Evolutionary conservation across 768 basidiomycete species (phyloP), one percentile per base, ranked within the genome.

Genomic region (Fomitopsis pulvina): DNA sequence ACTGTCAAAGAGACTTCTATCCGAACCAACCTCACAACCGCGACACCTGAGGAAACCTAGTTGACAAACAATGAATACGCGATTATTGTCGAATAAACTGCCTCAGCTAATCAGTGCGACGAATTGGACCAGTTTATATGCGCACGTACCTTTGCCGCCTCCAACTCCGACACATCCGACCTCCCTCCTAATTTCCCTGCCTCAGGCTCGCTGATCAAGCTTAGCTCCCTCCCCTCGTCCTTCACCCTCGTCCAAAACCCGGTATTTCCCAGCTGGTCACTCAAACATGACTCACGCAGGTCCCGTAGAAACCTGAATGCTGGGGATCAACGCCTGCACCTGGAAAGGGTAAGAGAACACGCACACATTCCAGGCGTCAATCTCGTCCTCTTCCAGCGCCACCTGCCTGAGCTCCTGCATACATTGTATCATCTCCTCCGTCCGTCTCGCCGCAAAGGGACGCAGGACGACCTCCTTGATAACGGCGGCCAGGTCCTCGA

Each of bases 281-380:
- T 59, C 1, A 69, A 48, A 56, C 87, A 90, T 11, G 71, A 75
- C 11, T 72, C 60, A 57, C 79, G 83, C 18, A 92, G 66, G 20
- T 79, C 71, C 12, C 60, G 65, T 41, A 91, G 53, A 60, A 89
- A 88, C 14, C 88, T 90, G 45, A 4, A 27, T 41, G 46, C 20
- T 26, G 41, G 21, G 45, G 25, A 25, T 16, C 26, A 47, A 43
- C 3, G 30, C 14, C 50, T 44, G 41, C 34, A 25, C 25, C n/a
- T 37, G 26, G 25, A 47, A 18, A 39, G 4, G 20, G 12, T 21
- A n/a, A 41, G n/a, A 30, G 27, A 24, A 45, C 14, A 71, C 78
- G 56, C 55, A 85, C 84, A 60, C 67, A 66, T 92, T 92, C 89
- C 89, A 92, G 27, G 77, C 78, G 40, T 86, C 84, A 30, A 91